Evolutionary conservation across 345 rosid species (phyloP).

Genomic region (Populus ilicifolia): DNA sequence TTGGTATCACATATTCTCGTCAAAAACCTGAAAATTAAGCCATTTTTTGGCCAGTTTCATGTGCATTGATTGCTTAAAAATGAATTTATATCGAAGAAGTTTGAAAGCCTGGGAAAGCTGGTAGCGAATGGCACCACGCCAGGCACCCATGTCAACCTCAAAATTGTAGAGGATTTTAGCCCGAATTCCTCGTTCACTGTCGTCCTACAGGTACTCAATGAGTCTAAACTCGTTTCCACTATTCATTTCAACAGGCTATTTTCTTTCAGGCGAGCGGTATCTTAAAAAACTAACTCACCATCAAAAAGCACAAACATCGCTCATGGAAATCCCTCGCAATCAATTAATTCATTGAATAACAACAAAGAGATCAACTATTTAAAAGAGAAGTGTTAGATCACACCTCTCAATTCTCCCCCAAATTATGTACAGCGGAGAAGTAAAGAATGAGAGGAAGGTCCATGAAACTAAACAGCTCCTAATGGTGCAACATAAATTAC

Average conservation of each 20-base stretch:
- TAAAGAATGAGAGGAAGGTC: conserved; percentile 1
- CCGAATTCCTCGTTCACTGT: neutral
- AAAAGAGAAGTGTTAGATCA: conserved; percentile 2
- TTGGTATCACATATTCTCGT: neutral
- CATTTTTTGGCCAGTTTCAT: neutral
- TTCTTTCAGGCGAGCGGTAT: neutral
- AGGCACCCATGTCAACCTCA: neutral
- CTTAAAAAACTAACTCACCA: neutral
- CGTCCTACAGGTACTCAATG: neutral
- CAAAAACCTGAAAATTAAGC: neutral
- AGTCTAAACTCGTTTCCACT: neutral
- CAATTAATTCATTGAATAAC: conserved; percentile 9
- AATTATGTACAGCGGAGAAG: conserved; percentile 27
- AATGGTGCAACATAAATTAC: conserved; percentile 29
- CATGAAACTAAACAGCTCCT: conserved; percentile 10
- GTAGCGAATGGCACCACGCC: neutral
- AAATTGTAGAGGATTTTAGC: too few species aligned
- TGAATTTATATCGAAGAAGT: neutral
- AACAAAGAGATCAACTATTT: neutral
- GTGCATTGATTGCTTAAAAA: neutral
- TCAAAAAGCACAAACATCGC: too few species aligned
- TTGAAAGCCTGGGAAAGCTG: neutral
- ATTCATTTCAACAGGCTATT: neutral
- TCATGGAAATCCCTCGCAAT: neutral
- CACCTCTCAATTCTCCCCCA: neutral